A percentile compares a stretch with the other conserved stretches of the same genome.
Conservation (phyloP, 495 filamentous ascomycete species). For the Talaromyces proteolyticus region DNA sequence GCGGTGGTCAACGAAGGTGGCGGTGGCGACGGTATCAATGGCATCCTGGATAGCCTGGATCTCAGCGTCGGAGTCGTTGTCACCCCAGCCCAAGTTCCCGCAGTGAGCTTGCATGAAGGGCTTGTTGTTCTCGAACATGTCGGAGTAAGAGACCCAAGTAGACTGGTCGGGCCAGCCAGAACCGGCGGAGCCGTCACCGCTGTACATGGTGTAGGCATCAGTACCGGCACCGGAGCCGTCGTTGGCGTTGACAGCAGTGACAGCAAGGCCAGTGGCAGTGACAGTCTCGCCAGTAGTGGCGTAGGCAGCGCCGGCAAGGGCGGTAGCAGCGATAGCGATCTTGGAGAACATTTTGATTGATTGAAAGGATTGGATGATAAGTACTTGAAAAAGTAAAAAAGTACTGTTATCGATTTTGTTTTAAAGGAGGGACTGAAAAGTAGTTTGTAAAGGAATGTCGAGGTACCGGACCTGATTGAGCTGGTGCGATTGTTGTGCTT, state of each 20-base stretch:
- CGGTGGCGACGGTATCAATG: constrained; percentile 30
- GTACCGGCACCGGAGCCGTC: background rate
- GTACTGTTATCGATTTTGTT: background rate
- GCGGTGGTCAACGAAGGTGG: constrained; percentile 43
- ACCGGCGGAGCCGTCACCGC: constrained; percentile 1
- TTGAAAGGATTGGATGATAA: background rate
- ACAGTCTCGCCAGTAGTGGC: constrained; percentile 1
- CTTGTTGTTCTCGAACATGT: constrained; percentile 24
- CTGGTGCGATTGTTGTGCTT: background rate
- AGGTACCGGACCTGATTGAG: background rate
- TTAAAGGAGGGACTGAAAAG: background rate
- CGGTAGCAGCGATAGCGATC: background rate
- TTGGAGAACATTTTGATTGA: background rate
- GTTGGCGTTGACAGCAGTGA: background rate
- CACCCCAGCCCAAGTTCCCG: constrained; percentile 7
- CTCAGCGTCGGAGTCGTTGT: constrained; percentile 35
- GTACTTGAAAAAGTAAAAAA: background rate
- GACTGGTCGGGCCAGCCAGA: constrained; percentile 1
- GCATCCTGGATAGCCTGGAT: constrained; percentile 27
- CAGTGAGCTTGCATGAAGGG: constrained; percentile 26
- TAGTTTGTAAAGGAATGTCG: background rate
- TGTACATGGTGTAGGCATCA: constrained; percentile 3
- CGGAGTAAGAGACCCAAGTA: background rate
- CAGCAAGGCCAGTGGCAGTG: background rate
- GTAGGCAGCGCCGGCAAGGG: background rate